Evolutionary conservation across 345 rosid genomes (phyloP).

Genomic region (Crucihimalaya himalaica): DNA sequence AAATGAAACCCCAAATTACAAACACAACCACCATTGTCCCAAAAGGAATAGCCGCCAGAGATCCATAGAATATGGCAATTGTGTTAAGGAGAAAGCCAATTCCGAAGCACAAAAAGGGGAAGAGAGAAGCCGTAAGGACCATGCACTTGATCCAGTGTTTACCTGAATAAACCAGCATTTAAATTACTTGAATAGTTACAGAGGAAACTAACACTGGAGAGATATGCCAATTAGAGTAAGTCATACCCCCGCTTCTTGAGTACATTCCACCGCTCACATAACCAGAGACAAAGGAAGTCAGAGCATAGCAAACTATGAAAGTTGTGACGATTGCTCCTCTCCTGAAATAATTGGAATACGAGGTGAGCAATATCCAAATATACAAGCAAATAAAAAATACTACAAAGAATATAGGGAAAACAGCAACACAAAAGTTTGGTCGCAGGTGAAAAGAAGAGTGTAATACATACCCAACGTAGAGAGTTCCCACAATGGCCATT

Average conservation of each 20-base stretch:
- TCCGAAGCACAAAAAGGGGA: conserved; percentile 91
- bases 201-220: conserved; percentile 3
- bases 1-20: conserved; percentile 91
- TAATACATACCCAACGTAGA: conserved; percentile 78
- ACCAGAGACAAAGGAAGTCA: conserved; percentile 96
- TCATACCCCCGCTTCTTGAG: conserved; percentile 94
- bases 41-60: conserved; percentile 93
- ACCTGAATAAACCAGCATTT: conserved; percentile 47
- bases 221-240: conserved; percentile 7
- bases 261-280: conserved; percentile 99
- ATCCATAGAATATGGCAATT: conserved; percentile 88
- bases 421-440: neutral
- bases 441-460: conserved; percentile 21
- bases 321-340: conserved; percentile 99
- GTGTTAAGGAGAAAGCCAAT: conserved; percentile 88
- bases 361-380: conserved; percentile 11
- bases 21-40: conserved; percentile 95
- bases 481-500: conserved; percentile 86
- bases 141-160: conserved; percentile 94
- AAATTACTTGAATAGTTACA: neutral
- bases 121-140: conserved; percentile 92
- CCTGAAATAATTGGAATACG: conserved; percentile 50
- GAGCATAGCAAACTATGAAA: conserved; percentile 92
- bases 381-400: conserved; percentile 8
- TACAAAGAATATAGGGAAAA: neutral